Percentiles rank a stretch among this genome's conserved stretches.
Evolutionary conservation across 176 grass and related monocot genomes (phyloP).

Genomic region (Tillandsia fasciculata): DNA sequence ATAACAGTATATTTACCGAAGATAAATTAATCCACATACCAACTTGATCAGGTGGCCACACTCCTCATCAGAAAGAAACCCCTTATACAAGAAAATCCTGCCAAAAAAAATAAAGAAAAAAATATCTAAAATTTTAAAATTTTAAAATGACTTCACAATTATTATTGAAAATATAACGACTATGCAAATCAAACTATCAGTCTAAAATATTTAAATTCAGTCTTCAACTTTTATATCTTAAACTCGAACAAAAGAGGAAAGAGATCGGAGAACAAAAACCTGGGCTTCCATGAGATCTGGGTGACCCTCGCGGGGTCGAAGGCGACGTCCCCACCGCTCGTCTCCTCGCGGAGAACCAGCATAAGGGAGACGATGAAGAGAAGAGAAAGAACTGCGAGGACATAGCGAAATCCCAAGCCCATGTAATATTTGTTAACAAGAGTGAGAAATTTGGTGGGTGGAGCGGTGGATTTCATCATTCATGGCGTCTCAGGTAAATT

Average conservation of each 20-base stretch:
- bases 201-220: too few relatives aligned
- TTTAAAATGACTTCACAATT: background rate
- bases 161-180: background rate
- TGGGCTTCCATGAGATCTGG: slow-evolving; percentile 48
- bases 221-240: too few relatives aligned
- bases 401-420: background rate
- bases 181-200: too few relatives aligned
- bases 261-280: slow-evolving; percentile 8
- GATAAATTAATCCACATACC: slow-evolving; percentile 19
- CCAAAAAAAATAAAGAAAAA: background rate
- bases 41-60: slow-evolving; percentile 55
- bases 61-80: slow-evolving; percentile 50
- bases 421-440: too few relatives aligned
- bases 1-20: too few relatives aligned
- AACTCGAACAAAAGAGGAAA: background rate
- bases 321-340: background rate
- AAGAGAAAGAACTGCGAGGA: background rate
- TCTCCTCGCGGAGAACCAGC: background rate
- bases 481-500: too few relatives aligned
- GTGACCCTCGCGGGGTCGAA: slow-evolving; percentile 44
- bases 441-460: too few relatives aligned
- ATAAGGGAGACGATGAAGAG: slow-evolving; percentile 8
- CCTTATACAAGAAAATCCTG: slow-evolving; percentile 58
- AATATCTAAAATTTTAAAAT: background rate
- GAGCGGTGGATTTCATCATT: too few relatives aligned